Base-by-base conservation (phyloP, 768 basidiomycete genomes). In the Daedaleopsis sinensis region DNA sequence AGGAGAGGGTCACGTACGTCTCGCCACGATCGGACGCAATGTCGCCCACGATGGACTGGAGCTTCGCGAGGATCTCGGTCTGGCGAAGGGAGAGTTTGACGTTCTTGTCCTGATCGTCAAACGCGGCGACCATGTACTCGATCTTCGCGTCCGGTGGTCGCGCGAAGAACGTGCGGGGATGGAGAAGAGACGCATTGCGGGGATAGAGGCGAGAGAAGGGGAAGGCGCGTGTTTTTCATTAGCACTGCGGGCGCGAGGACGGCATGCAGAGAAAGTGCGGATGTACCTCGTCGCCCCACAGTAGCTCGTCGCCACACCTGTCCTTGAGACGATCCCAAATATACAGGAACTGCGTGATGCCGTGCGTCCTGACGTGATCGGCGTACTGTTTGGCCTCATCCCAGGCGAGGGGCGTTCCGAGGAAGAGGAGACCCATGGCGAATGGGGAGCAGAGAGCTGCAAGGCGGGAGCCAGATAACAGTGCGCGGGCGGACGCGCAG, bases 251-350 rank as follows among this genome's bases (percentile, higher is more conserved):
- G 21, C 39, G 42, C 16, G 13, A 39, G 53, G 53, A 36, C 18
- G 52, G 60, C 37, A 38, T 23, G 21, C 32, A 54, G 50, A 47
- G 46, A 46, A 24, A 39, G 24, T 24, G 23, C 61, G 18, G 39
- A 47, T 44, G 49, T 74, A 96, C 96, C 90, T 99, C 97, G 71
- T 99, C 97, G 18, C 97, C 97, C 97, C 97, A 99, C 12, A 97
- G 82, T 35, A 99, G 79, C 65, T 94, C 91, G 70, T 98, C 95
- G 1, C 95, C 96, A 21, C 85, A 84, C 65, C 93, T 82, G 71
- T 93, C 90, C 82, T 97, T 98, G 71, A 96, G 81, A 51, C 88
- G 85, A 70, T 95, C 87, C 94, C 95, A 99, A 52, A 87, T 93
- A 68, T 96, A 84, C 57, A 99, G 76, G 74, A 99, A 96, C 76